A percentile compares a stretch with the other conserved stretches of the same genome.
These are phyloP conservation scores for Cornus suecica DNA, from an alignment of 148 eudicot species.

Conservation along the genomic window DNA sequence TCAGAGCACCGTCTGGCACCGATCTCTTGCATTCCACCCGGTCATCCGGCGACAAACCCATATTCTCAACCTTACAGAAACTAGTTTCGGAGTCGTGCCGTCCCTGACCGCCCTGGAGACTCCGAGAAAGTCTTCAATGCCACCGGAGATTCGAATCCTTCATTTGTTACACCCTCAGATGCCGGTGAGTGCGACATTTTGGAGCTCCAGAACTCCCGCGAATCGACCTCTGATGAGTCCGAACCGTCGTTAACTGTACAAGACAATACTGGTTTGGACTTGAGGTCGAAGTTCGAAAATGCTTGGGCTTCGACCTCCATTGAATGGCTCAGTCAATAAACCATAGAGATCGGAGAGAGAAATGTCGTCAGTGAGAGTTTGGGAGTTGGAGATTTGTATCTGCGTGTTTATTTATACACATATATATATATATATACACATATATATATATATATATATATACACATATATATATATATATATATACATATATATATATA, in stretches of 20 bases:
- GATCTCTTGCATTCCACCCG: no score
- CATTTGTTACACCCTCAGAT: background rate
- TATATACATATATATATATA: no score
- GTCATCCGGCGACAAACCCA: background rate
- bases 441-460: no score
- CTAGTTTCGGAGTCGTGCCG: background rate
- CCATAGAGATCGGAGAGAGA: no score
- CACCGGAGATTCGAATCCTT: background rate
- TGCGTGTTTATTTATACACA: no score
- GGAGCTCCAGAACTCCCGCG: background rate
- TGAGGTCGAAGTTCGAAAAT: background rate
- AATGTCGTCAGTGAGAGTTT: no score
- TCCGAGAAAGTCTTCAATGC: no score
- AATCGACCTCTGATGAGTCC: background rate
- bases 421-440: no score
- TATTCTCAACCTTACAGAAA: background rate
- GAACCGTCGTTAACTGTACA: conserved; percentile 7
- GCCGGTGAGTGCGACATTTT: background rate
- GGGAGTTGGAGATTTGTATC: no score
- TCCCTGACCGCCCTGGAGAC: background rate
- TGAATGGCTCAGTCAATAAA: background rate
- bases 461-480: no score
- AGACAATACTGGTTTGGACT: conserved; percentile 6
- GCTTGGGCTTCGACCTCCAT: conserved; percentile 37
- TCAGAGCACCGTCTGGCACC: background rate